Base-by-base conservation (phyloP, 2,329 filamentous ascomycete species). In the Ophiostoma tasmaniense region DNA sequence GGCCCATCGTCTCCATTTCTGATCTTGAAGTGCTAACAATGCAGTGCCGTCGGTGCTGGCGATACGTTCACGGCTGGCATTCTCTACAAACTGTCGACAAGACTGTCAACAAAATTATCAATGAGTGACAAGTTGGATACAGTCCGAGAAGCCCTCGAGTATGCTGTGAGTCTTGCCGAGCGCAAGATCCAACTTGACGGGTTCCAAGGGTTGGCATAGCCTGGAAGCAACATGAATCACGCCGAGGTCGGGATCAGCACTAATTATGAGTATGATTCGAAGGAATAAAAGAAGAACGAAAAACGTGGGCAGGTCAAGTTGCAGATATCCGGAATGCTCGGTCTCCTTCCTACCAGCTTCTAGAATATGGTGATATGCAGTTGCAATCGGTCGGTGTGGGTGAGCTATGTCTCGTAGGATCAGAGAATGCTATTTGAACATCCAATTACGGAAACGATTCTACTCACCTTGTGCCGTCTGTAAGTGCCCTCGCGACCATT, bases 61-160 rank as follows among this genome's bases (percentile, higher is more conserved):
- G 90, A 92, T 75, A 91, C 90, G 0, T 92, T 92, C 74, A 85
- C 90, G 72, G 90, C 89, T 42, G 89, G 89, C 70, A 86, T 90
- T 77, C 78, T 92, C 66, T 91, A 88, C 77, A 83, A 81, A 45
- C 76, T 90, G 71, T 77, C 84, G 69, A 84, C 81, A 74, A 82
- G 82, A 45, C 76, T 90, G 71, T 77, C 84, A 69, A 82, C 71
- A 73, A 74, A 61, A 45, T 10, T 5, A 5, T 13, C 33, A 6
- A 33, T 10, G 13, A 25, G 4, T 4, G 17, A 2, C 2, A 8
- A 6, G 42, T 8, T 52, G n/a, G 11, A 45, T 6, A 20, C 8
- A 13, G 20, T 25, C 3, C 13, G n/a, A 35, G 75, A 77, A 69
- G 85, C 82, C 73, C 76, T 90, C 71, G 76, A 75, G 39, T 89